Evolutionary conservation across 2,329 filamentous ascomycete genomes (phyloP).

Genomic region (Colletotrichum filicis): DNA sequence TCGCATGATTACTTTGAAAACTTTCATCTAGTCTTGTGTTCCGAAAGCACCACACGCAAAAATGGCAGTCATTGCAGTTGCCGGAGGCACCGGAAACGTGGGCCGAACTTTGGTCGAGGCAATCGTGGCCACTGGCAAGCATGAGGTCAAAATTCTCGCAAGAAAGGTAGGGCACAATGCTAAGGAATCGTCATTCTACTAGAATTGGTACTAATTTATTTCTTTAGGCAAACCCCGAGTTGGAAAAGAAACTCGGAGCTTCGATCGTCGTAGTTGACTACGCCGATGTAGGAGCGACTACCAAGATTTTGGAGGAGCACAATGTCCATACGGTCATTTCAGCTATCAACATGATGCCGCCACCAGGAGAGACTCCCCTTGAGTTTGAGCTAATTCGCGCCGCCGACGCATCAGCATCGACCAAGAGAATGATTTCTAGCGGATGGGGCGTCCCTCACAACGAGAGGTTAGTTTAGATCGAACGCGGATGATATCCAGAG

Average conservation of each 20-base stretch:
- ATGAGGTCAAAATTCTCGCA: conserved; percentile 52
- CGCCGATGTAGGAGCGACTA: conserved; percentile 36
- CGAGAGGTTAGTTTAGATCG: conserved; percentile 40
- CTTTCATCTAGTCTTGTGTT: not conserved
- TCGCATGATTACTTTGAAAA: no score
- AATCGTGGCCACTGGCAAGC: conserved; percentile 45
- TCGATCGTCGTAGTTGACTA: conserved; percentile 44
- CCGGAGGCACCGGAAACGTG: conserved; percentile 57
- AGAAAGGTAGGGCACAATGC: conserved; percentile 46
- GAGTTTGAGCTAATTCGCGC: conserved; percentile 57
- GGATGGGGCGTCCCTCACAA: conserved; percentile 51
- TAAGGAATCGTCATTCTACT: no score
- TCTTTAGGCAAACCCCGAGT: conserved; percentile 33
- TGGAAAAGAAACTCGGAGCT: conserved; percentile 39
- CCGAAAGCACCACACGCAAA: not conserved
- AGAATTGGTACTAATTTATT: not conserved
- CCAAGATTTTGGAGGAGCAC: conserved; percentile 45
- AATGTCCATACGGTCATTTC: conserved; percentile 58
- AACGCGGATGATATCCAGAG: not conserved
- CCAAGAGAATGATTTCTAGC: conserved; percentile 55
- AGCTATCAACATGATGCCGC: conserved; percentile 46
- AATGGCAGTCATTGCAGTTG: conserved; percentile 52
- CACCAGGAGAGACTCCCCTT: conserved; percentile 38
- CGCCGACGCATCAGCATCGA: conserved; percentile 49
- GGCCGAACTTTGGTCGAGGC: conserved; percentile 58